Evolutionary conservation across 371 early-diverging fungal genomes (phyloP), one percentile per base, ranked within the genome.

Genomic region (Capillidium heterosporum): DNA sequence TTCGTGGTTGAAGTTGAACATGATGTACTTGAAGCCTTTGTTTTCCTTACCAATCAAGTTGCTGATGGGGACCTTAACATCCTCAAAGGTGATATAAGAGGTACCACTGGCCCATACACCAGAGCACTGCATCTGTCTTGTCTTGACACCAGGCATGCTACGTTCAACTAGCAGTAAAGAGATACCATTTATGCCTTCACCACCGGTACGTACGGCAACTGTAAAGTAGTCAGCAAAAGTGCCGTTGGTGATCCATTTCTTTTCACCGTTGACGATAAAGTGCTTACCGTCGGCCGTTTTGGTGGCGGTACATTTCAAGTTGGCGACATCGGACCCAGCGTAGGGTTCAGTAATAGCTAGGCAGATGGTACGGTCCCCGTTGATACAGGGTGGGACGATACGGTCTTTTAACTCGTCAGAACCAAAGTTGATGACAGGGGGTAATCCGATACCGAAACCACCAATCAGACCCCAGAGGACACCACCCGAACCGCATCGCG

Each of bases 171-270:
- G 65, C 43, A 91, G 56, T 4, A 91, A 63, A 2, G 83, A 82
- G 32, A 91, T 68, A 31, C 89, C 90, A 41, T 72, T 75, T 84
- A 87, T 87, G n/a, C 90, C 89, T 11, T 70, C 70, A 26, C 76
- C 82, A 39, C 88, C 89, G 1, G 89, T 91, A 52, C 81, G 71
- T 41, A 74, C 85, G 43, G 79, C 84, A 32, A 69, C 68, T 0
- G 77, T 76, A 59, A 78, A 79, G 61, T 70, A 81, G 49, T 89
- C 84, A 15, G 89, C 85, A 67, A 79, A 87, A 0, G 77, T 78
- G 56, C 91, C 91, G 63, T 87, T 87, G 57, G 91, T 89, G 50
- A 80, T 80, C 78, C 82, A 84, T 67, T 87, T 87, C 76, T 90
- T 90, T 65, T 87, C 87, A 47, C 88, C 87, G 57, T 87, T 87